These are phyloP conservation scores for Trichoderma polysporum DNA, from an alignment of 2,329 filamentous ascomycete species.

Conservation along the genomic window DNA sequence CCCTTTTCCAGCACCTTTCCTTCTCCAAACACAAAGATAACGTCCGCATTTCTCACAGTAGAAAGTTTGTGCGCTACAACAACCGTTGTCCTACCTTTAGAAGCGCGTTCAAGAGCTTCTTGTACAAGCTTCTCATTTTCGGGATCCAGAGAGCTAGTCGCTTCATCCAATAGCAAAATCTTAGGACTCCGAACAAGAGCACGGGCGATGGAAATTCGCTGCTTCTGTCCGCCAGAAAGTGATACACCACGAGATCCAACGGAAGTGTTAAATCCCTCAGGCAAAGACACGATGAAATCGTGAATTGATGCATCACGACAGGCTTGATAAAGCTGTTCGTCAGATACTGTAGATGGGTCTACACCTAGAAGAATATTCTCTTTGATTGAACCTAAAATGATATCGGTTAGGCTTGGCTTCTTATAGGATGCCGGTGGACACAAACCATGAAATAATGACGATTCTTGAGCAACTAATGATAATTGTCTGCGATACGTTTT, in stretches of 20 bases:
- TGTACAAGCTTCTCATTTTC: constrained; percentile 46
- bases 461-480: constrained; percentile 29
- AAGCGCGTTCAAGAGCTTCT: constrained; percentile 20
- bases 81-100: constrained; percentile 22
- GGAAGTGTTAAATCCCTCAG: constrained; percentile 47
- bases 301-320: constrained; percentile 52
- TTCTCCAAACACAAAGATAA: constrained; percentile 10
- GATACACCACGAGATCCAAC: constrained; percentile 56
- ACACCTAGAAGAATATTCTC: constrained; percentile 25
- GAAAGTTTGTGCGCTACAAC: constrained; percentile 21
- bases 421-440: neutral
- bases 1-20: constrained; percentile 2
- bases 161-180: constrained; percentile 57
- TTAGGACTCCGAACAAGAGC: constrained; percentile 51
- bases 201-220: constrained; percentile 54
- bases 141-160: constrained; percentile 56
- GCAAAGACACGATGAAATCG: constrained; percentile 52
- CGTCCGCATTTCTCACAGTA: constrained; percentile 14
- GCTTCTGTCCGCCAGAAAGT: constrained; percentile 55
- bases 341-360: neutral
- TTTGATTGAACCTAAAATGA: constrained; percentile 18
- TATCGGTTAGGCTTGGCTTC: neutral
- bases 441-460: constrained; percentile 28
- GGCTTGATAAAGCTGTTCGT: constrained; percentile 22
- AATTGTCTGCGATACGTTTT: constrained; percentile 26